Conservation (phyloP, 2,329 filamentous ascomycete species). For the Fusarium sulawesiense region DNA sequence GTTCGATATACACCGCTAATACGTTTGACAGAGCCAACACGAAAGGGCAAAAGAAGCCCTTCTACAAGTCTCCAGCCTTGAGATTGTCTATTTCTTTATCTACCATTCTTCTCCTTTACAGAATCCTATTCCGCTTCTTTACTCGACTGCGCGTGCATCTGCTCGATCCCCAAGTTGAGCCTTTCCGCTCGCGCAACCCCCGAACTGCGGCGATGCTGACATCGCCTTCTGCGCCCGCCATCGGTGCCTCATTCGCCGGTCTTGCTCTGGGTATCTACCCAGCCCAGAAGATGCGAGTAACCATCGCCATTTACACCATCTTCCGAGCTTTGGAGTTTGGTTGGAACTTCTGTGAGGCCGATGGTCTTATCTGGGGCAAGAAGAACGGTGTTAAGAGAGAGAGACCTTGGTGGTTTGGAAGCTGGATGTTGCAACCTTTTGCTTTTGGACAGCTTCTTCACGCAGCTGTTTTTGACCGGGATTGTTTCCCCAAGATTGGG, state of each 20-base stretch:
- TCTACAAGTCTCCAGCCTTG: constrained; percentile 75
- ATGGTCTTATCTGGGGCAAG: constrained; percentile 73
- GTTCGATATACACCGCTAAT: constrained; percentile 3
- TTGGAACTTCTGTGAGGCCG: constrained; percentile 85
- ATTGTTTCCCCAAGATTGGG: constrained; percentile 71
- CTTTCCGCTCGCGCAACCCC: constrained; percentile 87
- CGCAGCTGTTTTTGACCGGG: constrained; percentile 80
- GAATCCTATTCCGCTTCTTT: constrained; percentile 91
- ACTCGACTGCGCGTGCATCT: constrained; percentile 81
- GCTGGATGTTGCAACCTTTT: constrained; percentile 83
- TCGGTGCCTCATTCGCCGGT: constrained; percentile 90
- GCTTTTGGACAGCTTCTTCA: constrained; percentile 81
- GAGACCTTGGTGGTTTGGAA: constrained; percentile 84
- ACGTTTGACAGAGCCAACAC: constrained; percentile 36
- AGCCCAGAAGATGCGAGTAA: constrained; percentile 73
- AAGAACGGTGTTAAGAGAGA: constrained; percentile 67
- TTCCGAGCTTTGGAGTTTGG: constrained; percentile 86
- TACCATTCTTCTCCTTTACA: constrained; percentile 86
- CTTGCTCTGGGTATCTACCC: constrained; percentile 83
- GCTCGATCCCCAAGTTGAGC: constrained; percentile 80
- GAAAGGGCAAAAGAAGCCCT: constrained; percentile 61
- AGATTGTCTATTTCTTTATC: constrained; percentile 86
- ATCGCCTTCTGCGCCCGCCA: constrained; percentile 83
- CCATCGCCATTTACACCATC: constrained; percentile 82
- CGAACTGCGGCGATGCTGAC: constrained; percentile 79